A percentile compares a stretch with the other conserved stretches of the same genome.
phyloP scores from a whole-genome alignment of 2,329 filamentous ascomycete genomes.

The Fusarium camptoceras region DNA sequence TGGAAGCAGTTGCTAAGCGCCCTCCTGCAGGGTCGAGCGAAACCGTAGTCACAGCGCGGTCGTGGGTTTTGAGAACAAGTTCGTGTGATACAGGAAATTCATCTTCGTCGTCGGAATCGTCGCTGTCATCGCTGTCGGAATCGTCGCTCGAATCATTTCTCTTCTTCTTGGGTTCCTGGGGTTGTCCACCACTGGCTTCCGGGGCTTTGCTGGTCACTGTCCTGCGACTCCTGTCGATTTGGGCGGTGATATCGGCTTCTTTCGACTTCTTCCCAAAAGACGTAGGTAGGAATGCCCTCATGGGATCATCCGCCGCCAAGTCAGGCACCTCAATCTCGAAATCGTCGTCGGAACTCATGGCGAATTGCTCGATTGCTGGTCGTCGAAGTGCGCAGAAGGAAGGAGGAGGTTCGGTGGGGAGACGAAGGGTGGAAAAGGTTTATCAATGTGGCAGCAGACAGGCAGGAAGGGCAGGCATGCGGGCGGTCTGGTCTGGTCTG shows the following conservation, averaged over 20 bases:
- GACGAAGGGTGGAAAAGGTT: conserved; percentile 31
- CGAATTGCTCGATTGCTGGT: conserved; percentile 19
- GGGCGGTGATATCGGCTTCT: conserved; percentile 78
- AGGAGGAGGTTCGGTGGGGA: conserved; percentile 36
- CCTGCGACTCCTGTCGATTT: conserved; percentile 83
- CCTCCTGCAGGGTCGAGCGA: conserved; percentile 87
- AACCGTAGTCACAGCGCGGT: conserved; percentile 84
- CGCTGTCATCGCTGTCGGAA: conserved; percentile 61
- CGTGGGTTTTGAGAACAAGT: conserved; percentile 91
- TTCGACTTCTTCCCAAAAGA: conserved; percentile 87
- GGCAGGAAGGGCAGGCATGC: conserved; percentile 6
- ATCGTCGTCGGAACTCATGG: conserved; percentile 72
- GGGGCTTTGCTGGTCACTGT: conserved; percentile 46
- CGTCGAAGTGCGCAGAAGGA: conserved; percentile 24
- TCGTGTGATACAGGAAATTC: conserved; percentile 95
- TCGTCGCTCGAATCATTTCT: conserved; percentile 62
- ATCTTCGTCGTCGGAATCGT: conserved; percentile 79
- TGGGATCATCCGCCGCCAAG: conserved; percentile 72
- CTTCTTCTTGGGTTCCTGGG: conserved; percentile 37
- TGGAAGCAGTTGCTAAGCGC: conserved; percentile 88
- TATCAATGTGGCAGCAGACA: conserved; percentile 32
- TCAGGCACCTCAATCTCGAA: conserved; percentile 66
- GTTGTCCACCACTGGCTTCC: conserved; percentile 26
- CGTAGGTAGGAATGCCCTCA: conserved; percentile 81
- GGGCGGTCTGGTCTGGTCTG: conserved; percentile 33